Conservation (phyloP, 306 rosid genomes). For the Medicago lupulina region DNA sequence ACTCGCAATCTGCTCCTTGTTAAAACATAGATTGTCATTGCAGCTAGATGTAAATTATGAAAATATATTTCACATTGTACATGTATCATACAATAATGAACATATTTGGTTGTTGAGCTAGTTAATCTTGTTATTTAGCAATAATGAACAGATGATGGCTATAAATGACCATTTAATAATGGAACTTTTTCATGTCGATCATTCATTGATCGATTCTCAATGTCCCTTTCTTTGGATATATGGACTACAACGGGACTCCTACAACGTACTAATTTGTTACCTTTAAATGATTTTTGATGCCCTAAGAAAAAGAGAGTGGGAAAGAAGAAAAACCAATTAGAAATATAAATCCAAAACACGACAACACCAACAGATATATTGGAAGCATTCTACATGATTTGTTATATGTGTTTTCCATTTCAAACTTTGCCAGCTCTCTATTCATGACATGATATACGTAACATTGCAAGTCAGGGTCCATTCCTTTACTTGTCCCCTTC, state of each 20-base stretch:
- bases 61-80: too few species aligned
- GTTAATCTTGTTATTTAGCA: background rate
- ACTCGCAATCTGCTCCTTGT: too few species aligned
- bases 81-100: too few species aligned
- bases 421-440: slow-evolving; percentile 41
- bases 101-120: slow-evolving; percentile 11
- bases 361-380: slow-evolving; percentile 29
- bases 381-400: slow-evolving; percentile 26
- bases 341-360: background rate
- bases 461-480: slow-evolving; percentile 28
- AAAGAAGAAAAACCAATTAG: slow-evolving; percentile 3
- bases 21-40: too few species aligned
- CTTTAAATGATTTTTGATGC: slow-evolving; percentile 26
- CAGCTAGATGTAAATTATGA: too few species aligned
- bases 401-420: background rate
- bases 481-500: slow-evolving; percentile 32
- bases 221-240: slow-evolving; percentile 1
- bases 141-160: background rate
- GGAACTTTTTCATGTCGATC: slow-evolving; percentile 17
- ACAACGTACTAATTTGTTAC: background rate
- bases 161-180: slow-evolving; percentile 25
- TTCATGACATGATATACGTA: slow-evolving; percentile 7
- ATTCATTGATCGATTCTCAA: slow-evolving; percentile 14
- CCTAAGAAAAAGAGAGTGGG: background rate
- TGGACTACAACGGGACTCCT: background rate